Percentiles rank a stretch among this genome's conserved stretches.
These are phyloP conservation scores for Leccinellum albellum DNA, from an alignment of 768 basidiomycete genomes.

Conservation along the genomic window DNA sequence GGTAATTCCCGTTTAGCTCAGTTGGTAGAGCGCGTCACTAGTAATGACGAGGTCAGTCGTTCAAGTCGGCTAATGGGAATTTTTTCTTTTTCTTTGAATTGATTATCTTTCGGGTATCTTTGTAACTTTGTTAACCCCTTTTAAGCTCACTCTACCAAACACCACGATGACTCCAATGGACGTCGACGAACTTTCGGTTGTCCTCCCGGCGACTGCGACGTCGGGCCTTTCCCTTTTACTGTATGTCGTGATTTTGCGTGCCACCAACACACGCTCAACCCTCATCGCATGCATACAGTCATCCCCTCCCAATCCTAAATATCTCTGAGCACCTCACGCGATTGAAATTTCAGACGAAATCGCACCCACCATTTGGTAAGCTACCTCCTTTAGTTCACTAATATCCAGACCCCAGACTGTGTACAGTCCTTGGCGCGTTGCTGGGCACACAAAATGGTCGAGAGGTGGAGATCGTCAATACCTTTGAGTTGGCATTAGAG, in stretches of 20 bases:
- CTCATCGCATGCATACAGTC: conserved; percentile 47
- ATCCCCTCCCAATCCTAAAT: conserved; percentile 94
- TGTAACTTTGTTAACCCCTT: not conserved
- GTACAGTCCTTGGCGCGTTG: conserved; percentile 83
- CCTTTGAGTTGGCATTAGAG: conserved; percentile 79
- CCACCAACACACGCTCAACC: not conserved
- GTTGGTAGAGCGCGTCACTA: conserved; percentile 51
- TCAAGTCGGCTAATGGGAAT: conserved; percentile 41
- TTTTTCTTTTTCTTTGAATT: conserved; percentile 20
- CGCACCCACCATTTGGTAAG: conserved; percentile 62
- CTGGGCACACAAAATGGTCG: conserved; percentile 92
- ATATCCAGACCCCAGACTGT: not conserved
- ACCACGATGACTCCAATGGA: conserved; percentile 61
- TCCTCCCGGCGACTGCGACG: conserved; percentile 64
- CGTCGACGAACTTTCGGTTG: conserved; percentile 71
- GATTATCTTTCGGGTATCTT: not conserved
- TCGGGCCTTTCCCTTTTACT: conserved; percentile 74
- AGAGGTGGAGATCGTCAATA: conserved; percentile 95
- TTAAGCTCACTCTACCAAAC: not conserved
- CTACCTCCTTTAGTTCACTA: not conserved
- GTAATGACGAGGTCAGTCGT: conserved; percentile 45
- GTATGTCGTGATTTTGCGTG: conserved; percentile 39
- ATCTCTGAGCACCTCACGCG: conserved; percentile 95
- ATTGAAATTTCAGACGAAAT: conserved; percentile 67
- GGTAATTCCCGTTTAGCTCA: conserved; percentile 37